Base-by-base conservation (phyloP, 257 asterid species). In the Ballota nigra region DNA sequence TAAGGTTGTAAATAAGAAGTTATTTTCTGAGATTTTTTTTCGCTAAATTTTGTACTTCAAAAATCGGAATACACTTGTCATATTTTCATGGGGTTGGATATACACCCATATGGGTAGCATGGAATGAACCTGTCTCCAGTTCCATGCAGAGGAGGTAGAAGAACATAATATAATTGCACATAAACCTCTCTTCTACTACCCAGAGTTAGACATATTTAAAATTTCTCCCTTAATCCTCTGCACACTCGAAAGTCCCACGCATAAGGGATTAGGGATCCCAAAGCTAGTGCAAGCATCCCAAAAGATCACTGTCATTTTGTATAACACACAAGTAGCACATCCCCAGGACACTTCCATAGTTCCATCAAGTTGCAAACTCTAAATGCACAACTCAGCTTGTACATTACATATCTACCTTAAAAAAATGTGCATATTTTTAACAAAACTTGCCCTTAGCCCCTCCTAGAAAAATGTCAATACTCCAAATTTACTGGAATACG, bases 221-320 rank as follows among this genome's bases (percentile, higher is more conserved):
- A 2, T 6, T 29, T n/a, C 24, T 59, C 59, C 16, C 34, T 19
- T 22, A 11, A 23, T 34, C n/a, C n/a, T 24, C 12, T 34, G 31
- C 33, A 26, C 57, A 36, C 7, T 26, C 31, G 43, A 40, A 61
- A 66, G 15, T 22, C 36, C 13, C 24, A 12, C 16, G 36, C n/a
- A 58, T 40, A 15, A 24, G 59, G 58, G n/a, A n/a, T n/a, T n/a
- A n/a, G n/a, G n/a, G 3, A 8, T 24, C 28, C 34, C 11, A 15
- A 26, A 20, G 63, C 57, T 49, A 57, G 66, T 23, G 28, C 55
- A 59, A 68, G 45, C 73, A 45, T 9, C 70, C 19, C 33, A 62
- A 45, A 68, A 34, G 43, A 18, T n/a, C n/a, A 55, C 5, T 60
- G 8, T 19, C 29, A n/a, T 13, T 47, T 31, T n/a, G n/a, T n/a